Evolutionary conservation across 768 basidiomycete genomes (phyloP).

Genomic region (Trametes cubensis): DNA sequence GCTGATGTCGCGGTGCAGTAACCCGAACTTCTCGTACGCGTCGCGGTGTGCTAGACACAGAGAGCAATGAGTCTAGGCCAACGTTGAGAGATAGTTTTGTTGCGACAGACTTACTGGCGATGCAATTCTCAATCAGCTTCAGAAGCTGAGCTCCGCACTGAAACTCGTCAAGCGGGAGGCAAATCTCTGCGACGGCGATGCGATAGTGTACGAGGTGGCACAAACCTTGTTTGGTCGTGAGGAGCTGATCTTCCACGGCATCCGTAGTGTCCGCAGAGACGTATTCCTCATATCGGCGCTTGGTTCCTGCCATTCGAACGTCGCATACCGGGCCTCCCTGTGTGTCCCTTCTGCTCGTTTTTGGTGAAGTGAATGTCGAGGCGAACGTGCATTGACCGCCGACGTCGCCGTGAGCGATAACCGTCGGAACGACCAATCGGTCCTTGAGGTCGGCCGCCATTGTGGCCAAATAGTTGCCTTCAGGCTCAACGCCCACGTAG

Average conservation of each 20-base stretch:
- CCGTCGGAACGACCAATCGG: not conserved
- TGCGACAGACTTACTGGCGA: not conserved
- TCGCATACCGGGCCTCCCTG: too few species aligned
- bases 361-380: not conserved
- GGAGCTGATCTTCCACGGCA: too few species aligned
- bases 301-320: not conserved
- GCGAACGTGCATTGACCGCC: not conserved
- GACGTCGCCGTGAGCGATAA: constrained; percentile 13
- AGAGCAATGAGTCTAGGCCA: too few species aligned
- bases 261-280: too few species aligned
- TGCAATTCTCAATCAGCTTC: not conserved
- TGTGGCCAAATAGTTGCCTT: constrained; percentile 8
- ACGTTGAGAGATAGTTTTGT: too few species aligned
- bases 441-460: not conserved
- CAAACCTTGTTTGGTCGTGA: too few species aligned
- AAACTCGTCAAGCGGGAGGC: not conserved
- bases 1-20: constrained; percentile 14
- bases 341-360: not conserved
- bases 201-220: constrained; percentile 15
- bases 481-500: not conserved
- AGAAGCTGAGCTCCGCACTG: not conserved
- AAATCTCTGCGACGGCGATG: constrained; percentile 16
- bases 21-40: not conserved
- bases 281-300: not conserved
- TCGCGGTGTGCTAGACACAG: too few species aligned